Conservation (phyloP, 2,329 filamentous ascomycete species). For the Fusarium buxicola region DNA sequence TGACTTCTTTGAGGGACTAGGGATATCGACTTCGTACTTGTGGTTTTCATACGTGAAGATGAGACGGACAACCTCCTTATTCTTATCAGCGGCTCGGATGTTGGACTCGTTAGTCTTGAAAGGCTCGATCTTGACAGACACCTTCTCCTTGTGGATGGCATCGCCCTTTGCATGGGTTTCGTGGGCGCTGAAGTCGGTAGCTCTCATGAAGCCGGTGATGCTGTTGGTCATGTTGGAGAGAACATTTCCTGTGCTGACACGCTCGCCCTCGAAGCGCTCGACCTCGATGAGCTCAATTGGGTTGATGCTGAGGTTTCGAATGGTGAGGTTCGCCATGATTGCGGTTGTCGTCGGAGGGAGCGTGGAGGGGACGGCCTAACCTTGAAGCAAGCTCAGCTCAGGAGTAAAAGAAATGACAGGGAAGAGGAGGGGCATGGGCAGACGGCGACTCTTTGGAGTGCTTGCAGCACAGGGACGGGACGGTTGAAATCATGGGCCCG, state of each 20-base stretch:
- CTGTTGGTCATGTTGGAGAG: constrained; percentile 59
- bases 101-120: constrained; percentile 72
- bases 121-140: constrained; percentile 72
- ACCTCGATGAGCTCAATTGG: constrained; percentile 78
- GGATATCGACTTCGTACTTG: constrained; percentile 77
- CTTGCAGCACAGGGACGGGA: neutral
- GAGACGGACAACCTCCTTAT: constrained; percentile 77
- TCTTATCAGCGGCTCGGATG: constrained; percentile 68
- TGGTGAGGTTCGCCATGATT: constrained; percentile 68
- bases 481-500: neutral
- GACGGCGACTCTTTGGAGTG: neutral
- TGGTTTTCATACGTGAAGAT: constrained; percentile 72
- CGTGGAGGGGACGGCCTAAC: neutral
- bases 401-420: neutral
- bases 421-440: constrained; percentile 3
- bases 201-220: constrained; percentile 59
- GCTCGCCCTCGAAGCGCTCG: constrained; percentile 75
- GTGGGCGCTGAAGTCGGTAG: constrained; percentile 50
- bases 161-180: constrained; percentile 62
- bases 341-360: constrained; percentile 6
- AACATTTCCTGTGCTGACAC: constrained; percentile 56
- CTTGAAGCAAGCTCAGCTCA: neutral
- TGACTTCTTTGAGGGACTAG: constrained; percentile 70
- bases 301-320: constrained; percentile 84
- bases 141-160: constrained; percentile 70